Base-by-base conservation (phyloP, 768 basidiomycete genomes). In the Mycena indigotica region DNA sequence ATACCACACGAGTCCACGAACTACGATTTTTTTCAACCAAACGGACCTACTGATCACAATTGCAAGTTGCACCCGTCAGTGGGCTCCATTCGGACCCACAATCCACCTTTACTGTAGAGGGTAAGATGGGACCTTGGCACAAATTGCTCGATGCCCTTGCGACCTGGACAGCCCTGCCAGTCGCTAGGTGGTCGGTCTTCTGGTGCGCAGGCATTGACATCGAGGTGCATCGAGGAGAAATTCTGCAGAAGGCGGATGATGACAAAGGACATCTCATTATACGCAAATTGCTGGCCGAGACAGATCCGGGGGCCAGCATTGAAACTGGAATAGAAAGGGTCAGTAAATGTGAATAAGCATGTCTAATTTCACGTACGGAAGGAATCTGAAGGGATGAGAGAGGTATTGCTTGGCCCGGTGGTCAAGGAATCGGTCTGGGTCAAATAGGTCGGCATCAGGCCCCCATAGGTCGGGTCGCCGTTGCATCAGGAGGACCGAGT, bases 391-490 rank as follows among this genome's bases (percentile, higher is more conserved):
- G 0, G 78, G 79, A 53, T 80, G 71, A 3, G 70, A 71, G 40
- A 81, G 67, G 53, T 79, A 78, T 58, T 76, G 28, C 70, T 67
- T 16, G 74, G 54, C 13, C 77, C 82, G 32, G 41, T 77, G 66
- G 61, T 82, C 82, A 19, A 83, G 65, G 70, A 80, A 83, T 3
- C 82, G 71, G 32, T 80, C 80, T 0, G 82, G 82, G 54, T 83
- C 82, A 55, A 82, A 84, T 50, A 74, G 68, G 21, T 73, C 62
- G 1, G 81, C 80, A 56, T 77, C 78, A 1, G 80, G 78, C 5
- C 80, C 80, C 80, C 80, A 81, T 2, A 76, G 70, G 45, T 76
- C 75, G 30, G 65, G 70, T 49, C 77, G 65, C 28, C 78, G 73
- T 25, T 81, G 78, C 63, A 64, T 66, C 39, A 64, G 38, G n/a